Evolutionary conservation across 352 stramenopile genomes (phyloP), one percentile per base, ranked within the genome.

Genomic region (Phytophthora kernoviae): DNA sequence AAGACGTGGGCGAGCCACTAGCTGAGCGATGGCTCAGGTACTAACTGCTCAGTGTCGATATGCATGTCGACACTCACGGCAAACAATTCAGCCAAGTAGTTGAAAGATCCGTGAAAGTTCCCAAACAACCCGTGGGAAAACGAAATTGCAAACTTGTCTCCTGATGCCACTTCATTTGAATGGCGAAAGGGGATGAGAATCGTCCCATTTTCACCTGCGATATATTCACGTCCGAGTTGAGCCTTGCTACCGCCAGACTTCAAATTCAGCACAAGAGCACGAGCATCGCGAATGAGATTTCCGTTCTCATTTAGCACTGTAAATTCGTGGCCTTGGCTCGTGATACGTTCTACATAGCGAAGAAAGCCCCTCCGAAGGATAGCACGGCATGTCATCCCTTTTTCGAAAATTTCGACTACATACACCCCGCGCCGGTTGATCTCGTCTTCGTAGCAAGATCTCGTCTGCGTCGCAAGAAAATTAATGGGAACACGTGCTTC

Each of bases 361-460:
- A 89, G 61, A 56, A 79, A 79, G 1, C 79, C 79, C 40, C 84
- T 87, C 5, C 79, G 73, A 21, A 89, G 26, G 15, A 89, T 80
- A 6, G 79, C 79, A 10, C 79, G 70, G 24, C 79, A 89, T 1
- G 77, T 79, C 18, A 72, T 67, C 24, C 76, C 71, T 20, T 79
- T 81, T 41, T 82, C 77, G 27, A 89, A 75, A 7, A 89, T 63
- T 61, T 89, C 79, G 4, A 89, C 77, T 10, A 89, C 73, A 45
- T 82, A 90, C 6, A 88, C 70, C 12, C 80, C 77, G 30, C 77
- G 80, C n/a, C n/a, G n/a, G n/a, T 20, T 68, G 49, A 32, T 12
- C 11, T n/a, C n/a, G n/a, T n/a, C n/a, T n/a, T n/a, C n/a, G n/a
- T n/a, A n/a, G n/a, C n/a, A n/a, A 9, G 42, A 41, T 15, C 12